phyloP scores from a whole-genome alignment of 106 monocot genomes.

The Chionographis japonica region DNA sequence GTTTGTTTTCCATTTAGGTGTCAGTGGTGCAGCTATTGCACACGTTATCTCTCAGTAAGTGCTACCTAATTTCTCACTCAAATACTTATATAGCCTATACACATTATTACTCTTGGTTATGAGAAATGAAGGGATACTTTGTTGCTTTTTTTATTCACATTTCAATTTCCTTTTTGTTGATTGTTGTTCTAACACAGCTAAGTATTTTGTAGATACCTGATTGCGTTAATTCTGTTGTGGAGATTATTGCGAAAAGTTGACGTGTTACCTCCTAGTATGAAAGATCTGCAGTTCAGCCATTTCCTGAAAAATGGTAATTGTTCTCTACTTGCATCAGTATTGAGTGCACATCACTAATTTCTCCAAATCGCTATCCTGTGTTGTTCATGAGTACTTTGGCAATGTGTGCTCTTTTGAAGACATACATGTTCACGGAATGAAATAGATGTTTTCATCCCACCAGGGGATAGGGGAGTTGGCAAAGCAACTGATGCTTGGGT shows the following conservation, averaged over 20 bases:
- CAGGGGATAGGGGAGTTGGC: too few species aligned
- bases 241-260: conserved; percentile 49
- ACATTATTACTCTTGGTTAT: too few species aligned
- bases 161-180: not conserved
- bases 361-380: not conserved
- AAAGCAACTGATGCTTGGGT: too few species aligned
- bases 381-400: too few species aligned
- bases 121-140: not conserved
- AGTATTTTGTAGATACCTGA: conserved; percentile 40
- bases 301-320: conserved; percentile 67
- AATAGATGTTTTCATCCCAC: too few species aligned
- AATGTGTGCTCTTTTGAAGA: too few species aligned
- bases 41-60: conserved; percentile 90
- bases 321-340: not conserved
- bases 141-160: not conserved
- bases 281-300: conserved; percentile 54
- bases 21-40: conserved; percentile 77
- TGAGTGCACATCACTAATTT: not conserved
- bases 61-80: not conserved
- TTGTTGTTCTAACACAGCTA: conserved; percentile 5
- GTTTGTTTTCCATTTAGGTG: conserved; percentile 62
- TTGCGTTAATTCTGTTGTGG: conserved; percentile 53
- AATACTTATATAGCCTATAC: not conserved
- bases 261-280: conserved; percentile 54
- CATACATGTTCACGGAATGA: too few species aligned